Evolutionary conservation across 305 asterid species (phyloP), one percentile per base, ranked within the genome.

Genomic region (Lippia alba): DNA sequence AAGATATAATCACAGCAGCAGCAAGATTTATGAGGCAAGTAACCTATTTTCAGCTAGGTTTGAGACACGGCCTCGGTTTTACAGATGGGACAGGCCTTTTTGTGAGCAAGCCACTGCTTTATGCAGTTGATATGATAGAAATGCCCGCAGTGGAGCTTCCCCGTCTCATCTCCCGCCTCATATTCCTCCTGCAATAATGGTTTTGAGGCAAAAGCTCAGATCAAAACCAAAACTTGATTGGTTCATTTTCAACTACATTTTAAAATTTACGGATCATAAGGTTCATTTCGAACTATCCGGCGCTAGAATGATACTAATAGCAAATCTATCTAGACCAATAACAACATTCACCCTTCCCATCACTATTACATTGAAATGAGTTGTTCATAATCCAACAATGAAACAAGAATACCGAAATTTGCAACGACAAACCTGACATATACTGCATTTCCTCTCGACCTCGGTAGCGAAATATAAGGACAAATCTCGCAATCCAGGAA

Each of bases 21-120:
- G 66, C 62, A 71, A 71, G 48, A 71, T 50, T 59, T 45, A 36
- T 24, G 39, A 32, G 61, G 56, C 45, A 17, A 46, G 40, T 49
- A 49, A 59, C 73, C 62, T 45, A 64, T 73, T 60, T 17, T 64
- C 30, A 68, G 67, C 68, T 79, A 79, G 71, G 74, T 63, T 56
- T 73, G 85, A 57, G 90, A 75, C 17, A 53, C 68, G 4, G 88
- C 98, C 24, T 86, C 83, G 4, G 86, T 84, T 86, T 93, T 93
- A 81, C 98, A 93, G 56, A 93, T 67, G 9, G 98, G 98, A 77
- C 98, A 93, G 61, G 74, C 71, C 45, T 87, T 93, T 73, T 86
- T 93, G 78, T 85, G 92, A 69, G 66, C 78, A 11, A 93, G 96
- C 98, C 98, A 93, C 79, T 86, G 94, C 91, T 87, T 89, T 79